Conservation (phyloP, 306 rosid species). For the Cucumis melo region DNA sequence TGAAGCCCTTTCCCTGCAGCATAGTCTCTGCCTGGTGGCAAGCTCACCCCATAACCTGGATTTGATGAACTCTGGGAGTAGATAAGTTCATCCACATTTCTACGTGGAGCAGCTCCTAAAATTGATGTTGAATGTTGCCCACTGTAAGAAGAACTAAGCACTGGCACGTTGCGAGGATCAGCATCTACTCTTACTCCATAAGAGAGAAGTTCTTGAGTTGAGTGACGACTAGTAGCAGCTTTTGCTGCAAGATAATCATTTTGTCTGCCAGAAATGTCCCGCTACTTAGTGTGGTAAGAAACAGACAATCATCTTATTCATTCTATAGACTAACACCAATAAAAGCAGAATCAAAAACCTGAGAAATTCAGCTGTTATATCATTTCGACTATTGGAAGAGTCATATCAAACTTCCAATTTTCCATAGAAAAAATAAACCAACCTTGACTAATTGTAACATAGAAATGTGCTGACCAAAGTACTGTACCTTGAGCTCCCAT, state of each 20-base stretch:
- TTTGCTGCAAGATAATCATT: slow-evolving; percentile 92
- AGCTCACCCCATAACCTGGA: slow-evolving; percentile 97
- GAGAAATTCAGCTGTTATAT: not conserved
- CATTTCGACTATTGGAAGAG: slow-evolving; percentile 11
- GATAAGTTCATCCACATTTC: slow-evolving; percentile 70
- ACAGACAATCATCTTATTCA: slow-evolving; percentile 52
- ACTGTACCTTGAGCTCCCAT: slow-evolving; percentile 75
- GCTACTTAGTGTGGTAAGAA: slow-evolving; percentile 79
- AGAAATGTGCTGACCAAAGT: slow-evolving; percentile 4
- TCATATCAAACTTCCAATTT: slow-evolving; percentile 7
- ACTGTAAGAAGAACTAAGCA: slow-evolving; percentile 67
- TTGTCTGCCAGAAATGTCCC: slow-evolving; percentile 98
- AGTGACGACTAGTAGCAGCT: slow-evolving; percentile 73
- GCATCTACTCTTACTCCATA: slow-evolving; percentile 88
- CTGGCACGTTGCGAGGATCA: slow-evolving; percentile 67
- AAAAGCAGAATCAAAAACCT: slow-evolving; percentile 13
- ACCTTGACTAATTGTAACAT: slow-evolving; percentile 7
- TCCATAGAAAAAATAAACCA: slow-evolving; percentile 8
- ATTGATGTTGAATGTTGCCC: slow-evolving; percentile 82
- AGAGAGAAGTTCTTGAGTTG: slow-evolving; percentile 72
- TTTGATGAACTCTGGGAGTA: slow-evolving; percentile 73
- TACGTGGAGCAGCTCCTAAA: slow-evolving; percentile 90
- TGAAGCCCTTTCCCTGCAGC: slow-evolving; percentile 82
- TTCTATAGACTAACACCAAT: slow-evolving; percentile 35
- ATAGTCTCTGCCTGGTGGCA: slow-evolving; percentile 98